These are phyloP conservation scores for Trypanosoma conorhini DNA, from an alignment of 208 protist genomes.

Conservation along the genomic window DNA sequence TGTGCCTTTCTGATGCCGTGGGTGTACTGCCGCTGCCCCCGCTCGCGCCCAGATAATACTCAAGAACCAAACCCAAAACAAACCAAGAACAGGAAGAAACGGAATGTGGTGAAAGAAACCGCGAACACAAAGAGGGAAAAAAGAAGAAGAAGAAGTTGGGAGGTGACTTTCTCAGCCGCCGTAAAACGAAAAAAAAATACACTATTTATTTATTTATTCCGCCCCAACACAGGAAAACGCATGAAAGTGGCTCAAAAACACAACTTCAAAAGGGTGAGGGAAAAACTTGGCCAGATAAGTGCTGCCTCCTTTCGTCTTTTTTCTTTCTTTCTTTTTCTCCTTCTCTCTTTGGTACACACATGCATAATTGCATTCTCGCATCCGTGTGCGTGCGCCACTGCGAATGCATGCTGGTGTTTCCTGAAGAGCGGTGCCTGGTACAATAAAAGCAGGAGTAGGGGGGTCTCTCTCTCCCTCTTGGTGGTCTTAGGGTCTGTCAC, in stretches of 20 bases:
- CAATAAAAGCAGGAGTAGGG: background rate
- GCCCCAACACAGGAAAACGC: no score
- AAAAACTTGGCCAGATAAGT: background rate
- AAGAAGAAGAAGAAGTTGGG: background rate
- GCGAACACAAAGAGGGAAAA: background rate
- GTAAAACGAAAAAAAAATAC: no score
- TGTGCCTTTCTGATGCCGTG: no score
- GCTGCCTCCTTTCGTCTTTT: conserved; percentile 16
- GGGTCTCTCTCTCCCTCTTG: background rate
- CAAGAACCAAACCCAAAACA: no score
- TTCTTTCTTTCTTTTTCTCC: conserved; percentile 23
- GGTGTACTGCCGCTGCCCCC: no score
- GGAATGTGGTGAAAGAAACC: background rate
- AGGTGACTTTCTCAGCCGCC: no score
- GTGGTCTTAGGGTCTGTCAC: background rate
- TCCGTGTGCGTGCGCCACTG: background rate
- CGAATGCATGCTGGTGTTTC: conserved; percentile 8
- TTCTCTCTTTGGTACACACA: conserved; percentile 12
- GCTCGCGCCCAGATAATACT: no score
- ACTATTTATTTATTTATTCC: no score
- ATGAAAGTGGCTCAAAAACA: no score
- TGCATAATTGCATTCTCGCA: background rate
- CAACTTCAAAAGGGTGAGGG: background rate
- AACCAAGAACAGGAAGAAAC: background rate
- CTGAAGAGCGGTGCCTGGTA: background rate